Base-by-base conservation (phyloP, 768 basidiomycete species). In the Hortiboletus campestris region DNA sequence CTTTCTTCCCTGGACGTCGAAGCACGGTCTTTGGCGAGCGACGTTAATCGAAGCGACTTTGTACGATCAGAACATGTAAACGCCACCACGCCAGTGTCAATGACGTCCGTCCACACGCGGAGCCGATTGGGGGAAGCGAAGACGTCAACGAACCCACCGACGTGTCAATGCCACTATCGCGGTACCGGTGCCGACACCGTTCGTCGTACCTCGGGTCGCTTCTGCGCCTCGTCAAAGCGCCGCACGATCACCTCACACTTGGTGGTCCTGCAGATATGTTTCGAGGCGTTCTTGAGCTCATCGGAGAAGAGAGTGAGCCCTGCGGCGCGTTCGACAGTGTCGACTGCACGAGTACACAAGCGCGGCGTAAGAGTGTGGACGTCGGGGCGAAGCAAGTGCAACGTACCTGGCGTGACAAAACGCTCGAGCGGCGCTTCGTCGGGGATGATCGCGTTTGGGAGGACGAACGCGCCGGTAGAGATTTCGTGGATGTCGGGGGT, bases 371-470 rank as follows among this genome's bases (percentile, higher is more conserved):
- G 25, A 29, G 19, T 25, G 4, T 6, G 25, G 25, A 25, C 25
- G 25, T 0, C 4, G 2, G 25, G 25, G 2, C 25, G 25, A 25
- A 25, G 25, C 25, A 25, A 25, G 25, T 2, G 25, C 25, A 41
- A 25, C 51, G 29, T 71, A 94, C 94, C 81, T 49, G 94, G 92
- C 38, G 88, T 84, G 22, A 88, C 75, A 70, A 99, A 99, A 58
- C 78, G 80, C 66, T 89, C 82, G 47, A 99, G 71, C 36, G 90
- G 82, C 2, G 88, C 81, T 45, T 88, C 83, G 61, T 99, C 94
- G 0, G 90, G 83, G 57, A 99, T 98, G 51, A 81, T 76, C n/a
- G 91, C 85, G 71, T 99, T 99, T 0, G 97, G 97, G 13, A 99
- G 80, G 7, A 98, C 91, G 68, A 99, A 99, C 12, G 95, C 97